Evolutionary conservation across 75 land plant genomes (phyloP).

Genomic region (Ceratopteris richardii): DNA sequence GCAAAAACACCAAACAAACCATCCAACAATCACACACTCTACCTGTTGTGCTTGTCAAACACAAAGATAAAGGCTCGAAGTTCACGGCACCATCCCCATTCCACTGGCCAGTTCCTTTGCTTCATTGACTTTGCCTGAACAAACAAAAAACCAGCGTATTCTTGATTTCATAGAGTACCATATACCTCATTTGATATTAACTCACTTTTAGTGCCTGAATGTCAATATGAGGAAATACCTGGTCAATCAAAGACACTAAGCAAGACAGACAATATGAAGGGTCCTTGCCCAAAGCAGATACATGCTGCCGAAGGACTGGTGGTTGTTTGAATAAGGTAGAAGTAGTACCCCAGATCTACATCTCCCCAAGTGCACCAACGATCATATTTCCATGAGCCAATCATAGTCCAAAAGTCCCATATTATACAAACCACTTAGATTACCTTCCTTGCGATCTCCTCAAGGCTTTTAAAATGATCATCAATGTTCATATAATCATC

Average conservation of each 20-base stretch:
- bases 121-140: slow-evolving; percentile 55
- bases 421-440: too few relatives aligned
- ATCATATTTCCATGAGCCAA: too few relatives aligned
- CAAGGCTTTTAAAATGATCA: slow-evolving; percentile 55
- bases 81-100: slow-evolving; percentile 95
- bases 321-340: slow-evolving; percentile 37
- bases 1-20: too few relatives aligned
- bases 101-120: slow-evolving; percentile 68
- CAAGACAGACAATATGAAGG: slow-evolving; percentile 70
- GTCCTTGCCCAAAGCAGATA: slow-evolving; percentile 26
- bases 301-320: slow-evolving; percentile 14
- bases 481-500: slow-evolving; percentile 24
- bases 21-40: too few relatives aligned
- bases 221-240: slow-evolving; percentile 58
- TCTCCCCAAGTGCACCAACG: neutral
- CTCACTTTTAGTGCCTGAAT: too few relatives aligned
- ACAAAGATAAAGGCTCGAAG: slow-evolving; percentile 80
- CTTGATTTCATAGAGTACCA: neutral
- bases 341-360: slow-evolving; percentile 57
- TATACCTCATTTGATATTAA: too few relatives aligned
- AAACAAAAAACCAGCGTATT: slow-evolving; percentile 1
- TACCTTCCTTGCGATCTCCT: slow-evolving; percentile 60
- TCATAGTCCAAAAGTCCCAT: too few relatives aligned
- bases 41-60: slow-evolving; percentile 86
- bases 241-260: slow-evolving; percentile 82